Conservation (phyloP, 1,284 basidiomycete species). For the Erythrobasidium hasegawianum region DNA sequence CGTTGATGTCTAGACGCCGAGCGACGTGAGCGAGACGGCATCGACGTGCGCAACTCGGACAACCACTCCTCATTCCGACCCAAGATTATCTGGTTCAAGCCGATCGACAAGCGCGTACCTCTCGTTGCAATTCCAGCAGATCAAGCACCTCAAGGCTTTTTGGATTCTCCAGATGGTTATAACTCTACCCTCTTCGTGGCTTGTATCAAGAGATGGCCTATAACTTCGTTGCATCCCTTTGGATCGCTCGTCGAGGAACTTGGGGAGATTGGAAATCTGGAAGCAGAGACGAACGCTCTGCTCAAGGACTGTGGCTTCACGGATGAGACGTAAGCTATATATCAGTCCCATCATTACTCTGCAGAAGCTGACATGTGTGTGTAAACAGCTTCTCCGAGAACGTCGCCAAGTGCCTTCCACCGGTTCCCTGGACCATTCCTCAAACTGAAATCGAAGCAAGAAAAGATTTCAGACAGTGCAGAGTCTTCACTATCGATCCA, state of each 20-base stretch:
- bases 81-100: slow-evolving; percentile 99
- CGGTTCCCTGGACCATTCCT: slow-evolving; percentile 89
- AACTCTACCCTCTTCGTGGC: slow-evolving; percentile 90
- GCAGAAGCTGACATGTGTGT: neutral
- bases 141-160: slow-evolving; percentile 92
- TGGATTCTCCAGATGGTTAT: slow-evolving; percentile 88
- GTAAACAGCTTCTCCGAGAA: slow-evolving; percentile 53
- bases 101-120: slow-evolving; percentile 97
- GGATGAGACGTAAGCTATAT: slow-evolving; percentile 38
- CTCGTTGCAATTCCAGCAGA: slow-evolving; percentile 89
- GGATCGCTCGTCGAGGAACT: slow-evolving; percentile 97
- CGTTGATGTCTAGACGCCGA: slow-evolving; percentile 66
- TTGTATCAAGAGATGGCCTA: slow-evolving; percentile 87
- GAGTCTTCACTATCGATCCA: slow-evolving; percentile 92
- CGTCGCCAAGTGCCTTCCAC: slow-evolving; percentile 92
- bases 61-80: slow-evolving; percentile 57
- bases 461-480: slow-evolving; percentile 76
- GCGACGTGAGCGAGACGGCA: slow-evolving; percentile 86
- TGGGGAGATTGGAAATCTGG: slow-evolving; percentile 95
- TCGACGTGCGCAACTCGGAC: slow-evolving; percentile 70
- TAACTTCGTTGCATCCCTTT: slow-evolving; percentile 87
- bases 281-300: slow-evolving; percentile 94
- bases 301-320: slow-evolving; percentile 86
- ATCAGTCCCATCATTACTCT: neutral
- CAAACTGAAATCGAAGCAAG: slow-evolving; percentile 83